Conservation (phyloP, 768 basidiomycete species). For the Boletus huronensis region DNA sequence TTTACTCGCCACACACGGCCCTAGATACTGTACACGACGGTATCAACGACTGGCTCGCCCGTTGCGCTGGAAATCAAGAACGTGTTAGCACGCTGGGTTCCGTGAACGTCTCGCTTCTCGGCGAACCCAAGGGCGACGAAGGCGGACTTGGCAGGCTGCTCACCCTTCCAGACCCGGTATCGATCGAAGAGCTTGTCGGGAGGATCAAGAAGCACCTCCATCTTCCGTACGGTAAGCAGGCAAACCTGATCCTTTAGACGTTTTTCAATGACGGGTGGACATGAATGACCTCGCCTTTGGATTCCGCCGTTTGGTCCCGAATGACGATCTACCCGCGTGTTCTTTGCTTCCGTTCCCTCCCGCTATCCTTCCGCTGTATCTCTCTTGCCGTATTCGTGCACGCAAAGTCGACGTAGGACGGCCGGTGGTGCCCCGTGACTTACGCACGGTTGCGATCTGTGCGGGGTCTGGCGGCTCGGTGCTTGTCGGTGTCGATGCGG, state of each 20-base stretch:
- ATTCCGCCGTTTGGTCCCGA: conserved; percentile 9
- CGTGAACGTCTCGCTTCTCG: conserved; percentile 32
- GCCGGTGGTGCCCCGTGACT: conserved; percentile 30
- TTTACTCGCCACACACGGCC: conserved; percentile 87
- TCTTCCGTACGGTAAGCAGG: conserved; percentile 51
- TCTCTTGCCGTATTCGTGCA: conserved; percentile 5
- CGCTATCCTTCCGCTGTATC: conserved; percentile 1
- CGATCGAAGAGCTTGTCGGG: conserved; percentile 55
- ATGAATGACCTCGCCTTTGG: neutral
- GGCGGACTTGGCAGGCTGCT: conserved; percentile 72
- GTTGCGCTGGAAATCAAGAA: conserved; percentile 41
- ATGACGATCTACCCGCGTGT: conserved; percentile 13
- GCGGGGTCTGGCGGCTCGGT: conserved; percentile 86
- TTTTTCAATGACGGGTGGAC: conserved; percentile 10
- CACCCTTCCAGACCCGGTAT: conserved; percentile 52
- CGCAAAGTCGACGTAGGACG: conserved; percentile 66
- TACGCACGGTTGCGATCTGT: conserved; percentile 79
- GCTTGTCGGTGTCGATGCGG: conserved; percentile 67
- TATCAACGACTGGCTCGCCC: conserved; percentile 86
- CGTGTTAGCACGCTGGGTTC: conserved; percentile 28
- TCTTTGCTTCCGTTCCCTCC: conserved; percentile 21
- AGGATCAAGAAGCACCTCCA: conserved; percentile 69
- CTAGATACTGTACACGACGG: conserved; percentile 83
- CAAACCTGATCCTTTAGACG: conserved; percentile 9
- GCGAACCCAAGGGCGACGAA: conserved; percentile 41